Percentiles rank a stretch among this genome's conserved stretches.
phyloP scores from a whole-genome alignment of 2,329 filamentous ascomycete species.

The Pseudogymnoascus sp. region DNA sequence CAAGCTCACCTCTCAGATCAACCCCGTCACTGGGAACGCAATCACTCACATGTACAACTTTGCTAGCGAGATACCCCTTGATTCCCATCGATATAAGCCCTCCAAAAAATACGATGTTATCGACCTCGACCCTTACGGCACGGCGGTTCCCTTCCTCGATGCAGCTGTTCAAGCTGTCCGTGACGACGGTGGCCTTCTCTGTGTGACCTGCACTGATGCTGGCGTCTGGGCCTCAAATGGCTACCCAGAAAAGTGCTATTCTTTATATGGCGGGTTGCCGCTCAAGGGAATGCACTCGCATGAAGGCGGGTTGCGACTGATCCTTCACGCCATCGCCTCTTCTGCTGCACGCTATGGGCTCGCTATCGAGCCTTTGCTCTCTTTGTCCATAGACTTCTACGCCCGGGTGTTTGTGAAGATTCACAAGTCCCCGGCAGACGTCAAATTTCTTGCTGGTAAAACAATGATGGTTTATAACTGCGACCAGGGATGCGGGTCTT shows the following conservation, averaged over 20 bases:
- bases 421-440: constrained; percentile 69
- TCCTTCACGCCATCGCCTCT: constrained; percentile 73
- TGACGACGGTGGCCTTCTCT: constrained; percentile 81
- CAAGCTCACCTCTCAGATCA: constrained; percentile 61
- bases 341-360: constrained; percentile 80
- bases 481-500: constrained; percentile 84
- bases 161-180: constrained; percentile 77
- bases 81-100: constrained; percentile 32
- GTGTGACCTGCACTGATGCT: constrained; percentile 93
- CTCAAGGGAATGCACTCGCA: constrained; percentile 81
- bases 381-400: constrained; percentile 94
- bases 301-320: constrained; percentile 79
- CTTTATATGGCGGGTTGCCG: constrained; percentile 86
- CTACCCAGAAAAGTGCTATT: constrained; percentile 89
- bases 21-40: constrained; percentile 72
- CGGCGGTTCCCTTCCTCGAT: constrained; percentile 86
- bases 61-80: constrained; percentile 39
- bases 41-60: constrained; percentile 86
- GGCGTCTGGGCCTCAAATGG: constrained; percentile 91
- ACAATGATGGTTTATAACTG: constrained; percentile 93
- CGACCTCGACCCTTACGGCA: constrained; percentile 93
- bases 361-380: constrained; percentile 82
- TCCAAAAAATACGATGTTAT: constrained; percentile 80
- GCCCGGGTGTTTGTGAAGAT: constrained; percentile 81
- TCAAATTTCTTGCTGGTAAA: constrained; percentile 85